A percentile compares a stretch with the other conserved stretches of the same genome.
Evolutionary conservation across 2,329 filamentous ascomycete species (phyloP).

Genomic region (Coniochaeta hoffmannii): DNA sequence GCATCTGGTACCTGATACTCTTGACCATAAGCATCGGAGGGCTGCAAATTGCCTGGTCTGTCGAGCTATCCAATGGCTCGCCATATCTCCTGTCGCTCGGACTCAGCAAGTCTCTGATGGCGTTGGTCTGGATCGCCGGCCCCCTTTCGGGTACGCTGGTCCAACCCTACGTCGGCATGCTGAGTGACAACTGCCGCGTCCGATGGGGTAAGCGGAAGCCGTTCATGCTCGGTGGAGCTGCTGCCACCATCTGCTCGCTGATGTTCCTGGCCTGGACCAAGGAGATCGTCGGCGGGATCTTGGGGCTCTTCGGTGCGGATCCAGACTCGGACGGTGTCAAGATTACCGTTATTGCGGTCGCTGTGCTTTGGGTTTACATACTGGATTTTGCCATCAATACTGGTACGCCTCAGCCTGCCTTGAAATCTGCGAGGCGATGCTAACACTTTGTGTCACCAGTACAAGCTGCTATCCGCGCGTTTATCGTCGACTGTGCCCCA

Average conservation of each 20-base stretch:
- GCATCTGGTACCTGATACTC: conserved; percentile 76
- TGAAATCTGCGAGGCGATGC: background rate
- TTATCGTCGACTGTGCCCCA: conserved; percentile 89
- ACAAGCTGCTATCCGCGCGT: conserved; percentile 84
- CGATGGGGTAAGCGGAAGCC: conserved; percentile 74
- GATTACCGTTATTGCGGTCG: conserved; percentile 63
- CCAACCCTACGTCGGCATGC: conserved; percentile 75
- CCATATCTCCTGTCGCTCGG: conserved; percentile 75
- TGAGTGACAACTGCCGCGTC: conserved; percentile 69
- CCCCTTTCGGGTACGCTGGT: conserved; percentile 72
- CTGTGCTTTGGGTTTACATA: conserved; percentile 80
- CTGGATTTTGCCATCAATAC: conserved; percentile 95
- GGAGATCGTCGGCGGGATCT: conserved; percentile 61
- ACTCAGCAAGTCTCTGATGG: conserved; percentile 75
- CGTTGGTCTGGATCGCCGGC: conserved; percentile 78
- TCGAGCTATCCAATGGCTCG: conserved; percentile 89
- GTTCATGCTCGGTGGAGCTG: conserved; percentile 67
- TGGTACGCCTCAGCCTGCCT: conserved; percentile 36
- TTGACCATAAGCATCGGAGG: conserved; percentile 83
- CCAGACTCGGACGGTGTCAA: conserved; percentile 57
- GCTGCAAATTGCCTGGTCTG: conserved; percentile 91
- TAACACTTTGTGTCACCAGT: conserved; percentile 39
- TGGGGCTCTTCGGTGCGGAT: conserved; percentile 64
- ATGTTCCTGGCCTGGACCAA: conserved; percentile 67
- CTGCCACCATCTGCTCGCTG: conserved; percentile 60